phyloP scores from a whole-genome alignment of 495 filamentous ascomycete species.

The Hypoxylon lenormandii region DNA sequence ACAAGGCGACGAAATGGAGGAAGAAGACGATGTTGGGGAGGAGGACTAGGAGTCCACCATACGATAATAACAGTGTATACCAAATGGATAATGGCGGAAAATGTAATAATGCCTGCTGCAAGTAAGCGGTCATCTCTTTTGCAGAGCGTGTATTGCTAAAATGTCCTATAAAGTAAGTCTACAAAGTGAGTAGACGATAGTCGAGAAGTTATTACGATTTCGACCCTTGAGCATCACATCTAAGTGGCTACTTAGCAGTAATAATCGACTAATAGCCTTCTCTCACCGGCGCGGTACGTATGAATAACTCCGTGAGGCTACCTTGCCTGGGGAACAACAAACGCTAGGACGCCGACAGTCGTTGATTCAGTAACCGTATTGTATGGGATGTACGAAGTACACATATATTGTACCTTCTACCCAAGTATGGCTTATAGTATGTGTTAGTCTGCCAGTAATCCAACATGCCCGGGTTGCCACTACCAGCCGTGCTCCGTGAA shows the following conservation, averaged over 20 bases:
- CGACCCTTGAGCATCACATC: constrained; percentile 2
- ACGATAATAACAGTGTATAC: background rate
- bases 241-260: background rate
- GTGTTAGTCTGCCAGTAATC: too few relatives aligned
- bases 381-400: too few relatives aligned
- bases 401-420: too few relatives aligned
- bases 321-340: too few relatives aligned
- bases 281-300: too few relatives aligned
- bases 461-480: too few relatives aligned
- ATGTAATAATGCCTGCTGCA: constrained; percentile 9
- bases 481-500: too few relatives aligned
- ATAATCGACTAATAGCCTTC: too few relatives aligned
- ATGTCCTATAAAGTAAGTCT: constrained; percentile 1
- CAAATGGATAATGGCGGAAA: background rate
- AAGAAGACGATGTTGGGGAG: constrained; percentile 50
- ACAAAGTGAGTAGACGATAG: background rate
- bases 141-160: background rate
- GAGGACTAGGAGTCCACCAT: constrained; percentile 37
- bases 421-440: too few relatives aligned
- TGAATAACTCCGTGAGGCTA: too few relatives aligned
- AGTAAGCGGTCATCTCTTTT: constrained; percentile 2
- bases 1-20: constrained; percentile 62
- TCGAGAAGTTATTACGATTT: constrained; percentile 6
- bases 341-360: too few relatives aligned
- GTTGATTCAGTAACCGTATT: too few relatives aligned